A percentile compares a stretch with the other conserved stretches of the same genome.
Conservation (phyloP, 306 rosid genomes). For the Elaeagnus macrophylla region DNA sequence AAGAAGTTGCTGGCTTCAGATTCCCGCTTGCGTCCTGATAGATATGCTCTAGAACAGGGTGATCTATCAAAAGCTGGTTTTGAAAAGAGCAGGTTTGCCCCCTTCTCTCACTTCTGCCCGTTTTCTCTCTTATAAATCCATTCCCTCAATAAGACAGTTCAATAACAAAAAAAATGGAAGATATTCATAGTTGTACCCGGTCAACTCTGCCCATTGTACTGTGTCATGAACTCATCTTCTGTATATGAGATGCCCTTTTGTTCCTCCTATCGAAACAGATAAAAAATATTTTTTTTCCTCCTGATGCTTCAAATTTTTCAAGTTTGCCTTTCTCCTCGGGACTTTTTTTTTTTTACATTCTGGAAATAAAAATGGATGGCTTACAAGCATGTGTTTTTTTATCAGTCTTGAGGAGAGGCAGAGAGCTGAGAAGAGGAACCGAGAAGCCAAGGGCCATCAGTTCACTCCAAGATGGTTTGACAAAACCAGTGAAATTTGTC, state of each 20-base stretch:
- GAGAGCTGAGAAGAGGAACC: conserved; percentile 69
- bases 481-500: conserved; percentile 54
- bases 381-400: too few species aligned
- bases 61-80: conserved; percentile 79
- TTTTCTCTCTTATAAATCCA: neutral
- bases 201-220: too few species aligned
- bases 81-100: conserved; percentile 64
- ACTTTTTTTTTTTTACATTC: neutral
- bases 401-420: conserved; percentile 86
- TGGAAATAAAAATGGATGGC: too few species aligned
- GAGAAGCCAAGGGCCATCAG: conserved; percentile 49
- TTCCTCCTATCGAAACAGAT: too few species aligned
- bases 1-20: conserved; percentile 71
- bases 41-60: conserved; percentile 79
- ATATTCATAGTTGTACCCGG: too few species aligned
- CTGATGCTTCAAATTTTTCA: neutral
- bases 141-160: neutral
- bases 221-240: too few species aligned
- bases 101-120: neutral
- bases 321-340: neutral
- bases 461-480: conserved; percentile 79
- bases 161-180: neutral
- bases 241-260: too few species aligned
- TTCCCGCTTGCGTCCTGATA: conserved; percentile 89
- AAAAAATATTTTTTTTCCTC: too few species aligned